Percentiles rank a stretch among this genome's conserved stretches.
Evolutionary conservation across 164 flowering plant species (phyloP).

Genomic region (Pachysandra terminalis): DNA sequence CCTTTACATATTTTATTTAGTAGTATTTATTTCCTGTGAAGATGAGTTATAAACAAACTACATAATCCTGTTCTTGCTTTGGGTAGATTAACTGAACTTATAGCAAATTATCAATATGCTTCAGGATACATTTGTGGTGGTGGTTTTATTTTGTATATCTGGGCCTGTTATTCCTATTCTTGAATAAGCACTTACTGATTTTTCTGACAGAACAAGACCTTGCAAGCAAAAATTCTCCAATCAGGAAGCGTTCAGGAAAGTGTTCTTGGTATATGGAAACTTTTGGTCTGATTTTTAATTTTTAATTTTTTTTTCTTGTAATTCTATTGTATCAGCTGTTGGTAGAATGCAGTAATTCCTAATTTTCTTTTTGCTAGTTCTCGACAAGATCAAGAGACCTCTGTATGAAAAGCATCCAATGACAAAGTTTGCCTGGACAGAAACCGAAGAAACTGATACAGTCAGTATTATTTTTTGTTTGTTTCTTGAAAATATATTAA

Average conservation of each 20-base stretch:
- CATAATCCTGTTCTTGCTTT: neutral
- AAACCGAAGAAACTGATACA: constrained; percentile 79
- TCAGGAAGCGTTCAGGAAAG: constrained; percentile 44
- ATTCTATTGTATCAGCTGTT: neutral
- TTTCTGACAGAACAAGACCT: constrained; percentile 53
- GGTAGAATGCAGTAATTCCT: neutral
- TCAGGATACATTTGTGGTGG: neutral
- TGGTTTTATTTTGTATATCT: neutral
- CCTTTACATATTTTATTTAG: neutral
- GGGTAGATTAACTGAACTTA: neutral
- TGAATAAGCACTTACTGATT: constrained; percentile 67
- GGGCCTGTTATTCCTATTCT: constrained; percentile 5
- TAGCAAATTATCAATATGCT: neutral
- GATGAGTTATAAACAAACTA: neutral
- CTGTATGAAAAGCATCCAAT: constrained; percentile 91
- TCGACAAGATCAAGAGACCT: constrained; percentile 73
- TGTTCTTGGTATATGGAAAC: constrained; percentile 54
- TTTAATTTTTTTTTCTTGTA: no score
- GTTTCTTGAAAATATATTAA: constrained; percentile 2
- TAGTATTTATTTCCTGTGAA: neutral
- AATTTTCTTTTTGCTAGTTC: constrained; percentile 39
- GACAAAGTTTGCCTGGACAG: constrained; percentile 88
- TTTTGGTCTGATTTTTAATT: constrained; percentile 16
- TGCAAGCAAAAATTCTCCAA: constrained; percentile 63
- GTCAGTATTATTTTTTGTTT: constrained; percentile 33